These are phyloP conservation scores for Neltuma alba DNA, from an alignment of 306 rosid species.

Conservation along the genomic window DNA sequence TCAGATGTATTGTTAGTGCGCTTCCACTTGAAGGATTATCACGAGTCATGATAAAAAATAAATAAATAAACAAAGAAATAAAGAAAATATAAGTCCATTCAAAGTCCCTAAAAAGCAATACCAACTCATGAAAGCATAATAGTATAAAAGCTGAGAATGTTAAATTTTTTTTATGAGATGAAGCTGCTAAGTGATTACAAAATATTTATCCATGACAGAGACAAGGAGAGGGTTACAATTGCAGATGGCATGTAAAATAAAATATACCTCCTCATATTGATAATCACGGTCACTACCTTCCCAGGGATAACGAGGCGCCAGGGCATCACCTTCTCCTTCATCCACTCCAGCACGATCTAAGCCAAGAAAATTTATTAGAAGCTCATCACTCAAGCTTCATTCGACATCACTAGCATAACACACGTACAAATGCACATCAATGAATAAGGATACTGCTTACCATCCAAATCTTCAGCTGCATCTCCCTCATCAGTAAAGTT, in stretches of 20 bases:
- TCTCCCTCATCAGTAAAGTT: conserved; percentile 69
- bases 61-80: neutral
- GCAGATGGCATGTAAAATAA: conserved; percentile 12
- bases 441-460: conserved; percentile 34
- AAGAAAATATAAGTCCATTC: neutral
- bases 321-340: conserved; percentile 54
- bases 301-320: conserved; percentile 75
- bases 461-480: conserved; percentile 69
- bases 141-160: conserved; percentile 8
- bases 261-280: conserved; percentile 80
- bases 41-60: neutral
- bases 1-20: neutral
- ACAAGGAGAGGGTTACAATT: neutral
- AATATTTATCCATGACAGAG: neutral
- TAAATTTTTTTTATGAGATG: neutral
- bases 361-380: conserved; percentile 22
- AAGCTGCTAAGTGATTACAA: neutral
- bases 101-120: conserved; percentile 2
- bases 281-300: conserved; percentile 92
- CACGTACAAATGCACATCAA: neutral
- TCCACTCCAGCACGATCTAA: conserved; percentile 67
- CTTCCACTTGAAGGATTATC: neutral
- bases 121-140: neutral
- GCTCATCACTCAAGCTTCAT: neutral
- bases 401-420: conserved; percentile 5